A percentile compares a stretch with the other conserved stretches of the same genome.
phyloP scores from a whole-genome alignment of 352 stramenopile genomes.

The Phytophthora melonis region DNA sequence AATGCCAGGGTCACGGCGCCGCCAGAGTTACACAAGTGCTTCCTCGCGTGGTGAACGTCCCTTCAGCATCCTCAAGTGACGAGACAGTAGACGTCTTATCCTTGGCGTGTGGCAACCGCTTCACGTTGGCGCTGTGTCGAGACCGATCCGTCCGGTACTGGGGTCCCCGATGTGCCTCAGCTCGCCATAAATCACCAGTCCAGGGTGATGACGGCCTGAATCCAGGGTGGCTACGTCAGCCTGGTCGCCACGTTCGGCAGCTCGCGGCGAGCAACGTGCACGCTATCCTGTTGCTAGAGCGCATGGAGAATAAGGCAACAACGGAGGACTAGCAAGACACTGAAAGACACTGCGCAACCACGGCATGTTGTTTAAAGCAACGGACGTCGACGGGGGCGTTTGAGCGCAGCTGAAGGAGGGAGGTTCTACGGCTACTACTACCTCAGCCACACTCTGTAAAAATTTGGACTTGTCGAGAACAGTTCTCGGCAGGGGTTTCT shows the following conservation, averaged over 20 bases:
- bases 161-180: slow-evolving; percentile 31
- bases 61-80: slow-evolving; percentile 35
- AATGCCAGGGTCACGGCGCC: slow-evolving; percentile 26
- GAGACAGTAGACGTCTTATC: slow-evolving; percentile 38
- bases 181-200: slow-evolving; percentile 15
- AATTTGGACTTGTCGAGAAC: slow-evolving; percentile 5
- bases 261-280: slow-evolving; percentile 41
- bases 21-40: slow-evolving; percentile 41
- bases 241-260: slow-evolving; percentile 12
- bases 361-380: slow-evolving; percentile 44
- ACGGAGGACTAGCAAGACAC: not conserved
- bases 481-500: not conserved
- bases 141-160: slow-evolving; percentile 65
- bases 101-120: slow-evolving; percentile 61
- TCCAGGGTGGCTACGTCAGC: slow-evolving; percentile 22
- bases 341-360: slow-evolving; percentile 28
- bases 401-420: slow-evolving; percentile 13
- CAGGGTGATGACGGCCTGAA: slow-evolving; percentile 2
- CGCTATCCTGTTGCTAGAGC: slow-evolving; percentile 38
- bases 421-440: slow-evolving; percentile 34
- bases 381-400: slow-evolving; percentile 32
- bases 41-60: slow-evolving; percentile 56
- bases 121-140: slow-evolving; percentile 56
- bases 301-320: not conserved
- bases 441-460: slow-evolving; percentile 25